Evolutionary conservation across 2,329 filamentous ascomycete genomes (phyloP).

Genomic region (Calonectria pteridis): DNA sequence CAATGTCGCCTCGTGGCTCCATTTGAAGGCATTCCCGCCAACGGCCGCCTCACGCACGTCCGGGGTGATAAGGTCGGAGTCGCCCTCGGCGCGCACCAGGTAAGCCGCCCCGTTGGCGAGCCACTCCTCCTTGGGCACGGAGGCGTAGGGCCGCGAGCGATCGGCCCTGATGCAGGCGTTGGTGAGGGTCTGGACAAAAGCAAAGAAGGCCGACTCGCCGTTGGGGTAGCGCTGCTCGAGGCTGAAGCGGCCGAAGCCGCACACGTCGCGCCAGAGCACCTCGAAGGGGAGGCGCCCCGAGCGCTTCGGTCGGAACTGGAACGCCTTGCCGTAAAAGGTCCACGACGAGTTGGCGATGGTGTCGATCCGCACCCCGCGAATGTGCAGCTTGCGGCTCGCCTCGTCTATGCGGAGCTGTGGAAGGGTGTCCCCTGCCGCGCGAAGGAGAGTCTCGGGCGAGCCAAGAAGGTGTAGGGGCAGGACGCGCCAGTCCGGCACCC

Average conservation of each 20-base stretch:
- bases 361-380: constrained; percentile 47
- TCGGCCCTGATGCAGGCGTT: constrained; percentile 49
- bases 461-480: constrained; percentile 49
- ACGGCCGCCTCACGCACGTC: constrained; percentile 44
- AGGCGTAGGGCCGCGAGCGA: constrained; percentile 42
- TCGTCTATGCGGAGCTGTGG: constrained; percentile 46
- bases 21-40: constrained; percentile 48
- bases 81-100: constrained; percentile 39
- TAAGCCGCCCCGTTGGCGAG: constrained; percentile 50
- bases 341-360: constrained; percentile 40
- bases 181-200: constrained; percentile 50
- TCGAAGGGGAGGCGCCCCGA: constrained; percentile 42
- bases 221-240: constrained; percentile 44
- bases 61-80: constrained; percentile 26
- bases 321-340: constrained; percentile 48
- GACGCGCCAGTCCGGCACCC: constrained; percentile 55
- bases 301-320: constrained; percentile 42
- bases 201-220: constrained; percentile 48
- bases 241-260: constrained; percentile 39
- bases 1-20: constrained; percentile 52
- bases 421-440: constrained; percentile 43
- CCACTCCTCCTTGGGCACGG: constrained; percentile 43
- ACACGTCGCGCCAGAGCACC: constrained; percentile 46
- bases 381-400: constrained; percentile 37
- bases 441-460: constrained; percentile 48